Base-by-base conservation (phyloP, 75 land plant genomes). In the Cryptomeria japonica region DNA sequence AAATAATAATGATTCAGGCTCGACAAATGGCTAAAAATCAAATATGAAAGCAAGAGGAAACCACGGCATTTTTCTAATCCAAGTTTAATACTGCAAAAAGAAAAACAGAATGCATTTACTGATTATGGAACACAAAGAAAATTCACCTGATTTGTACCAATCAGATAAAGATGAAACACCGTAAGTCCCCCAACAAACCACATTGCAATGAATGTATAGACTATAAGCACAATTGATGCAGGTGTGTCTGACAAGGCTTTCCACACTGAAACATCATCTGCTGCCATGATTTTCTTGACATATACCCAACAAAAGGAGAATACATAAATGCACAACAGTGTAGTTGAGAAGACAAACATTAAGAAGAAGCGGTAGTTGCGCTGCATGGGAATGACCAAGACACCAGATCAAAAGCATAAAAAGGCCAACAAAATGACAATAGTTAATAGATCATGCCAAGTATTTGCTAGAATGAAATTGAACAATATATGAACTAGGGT, bases 171-270 rank as follows among this genome's bases (percentile, higher is more conserved):
- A 91, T 98, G 99, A 93, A 98, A 98, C 22, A 96, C 93, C 13
- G 97, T 96, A 22, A 98, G 98, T 16, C 99, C 99, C 86, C 99
- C 99, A 86, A 98, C 99, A 91, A 98, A 98, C 99, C 99, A 97
- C 38, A 98, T 95, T 41, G 94, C 73, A 51, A 98, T 90, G 88
- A 98, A 98, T 51, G 99, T 95, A 91, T 98, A 98, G 37, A 94
- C 89, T 87, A 98, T 97, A 31, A 98, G 90, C 13, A 92, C 94
- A 87, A 98, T 92, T n/a, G 99, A 96, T 3, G 99, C 98, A 78
- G 99, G 99, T 64, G 99, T 95, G 84, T 94, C 93, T 46, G 90
- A 84, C 93, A 98, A 91, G 15, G 99, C 99, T 87, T 87, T 93
- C 99, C 99, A 98, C 58, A 97, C 94, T 37, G 92, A 86, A 49